Percentiles rank a stretch among this genome's conserved stretches.
Conservation (phyloP, 2,329 filamentous ascomycete species). For the Neocatenulostroma microsporum region DNA sequence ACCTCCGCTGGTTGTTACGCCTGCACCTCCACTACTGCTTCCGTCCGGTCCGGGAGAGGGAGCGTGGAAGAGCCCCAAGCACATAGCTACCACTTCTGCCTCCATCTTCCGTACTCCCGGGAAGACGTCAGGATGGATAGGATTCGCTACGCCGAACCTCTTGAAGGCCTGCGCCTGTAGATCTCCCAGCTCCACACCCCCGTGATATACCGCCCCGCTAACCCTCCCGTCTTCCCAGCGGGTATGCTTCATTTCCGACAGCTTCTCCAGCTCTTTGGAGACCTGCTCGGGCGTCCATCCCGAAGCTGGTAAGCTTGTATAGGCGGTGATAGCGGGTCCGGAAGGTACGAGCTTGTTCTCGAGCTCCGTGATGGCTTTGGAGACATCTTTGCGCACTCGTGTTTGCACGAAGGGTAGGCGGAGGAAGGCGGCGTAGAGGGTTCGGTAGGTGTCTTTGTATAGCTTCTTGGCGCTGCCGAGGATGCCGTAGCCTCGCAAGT, state of each 20-base stretch:
- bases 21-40: constrained; percentile 58
- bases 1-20: constrained; percentile 84
- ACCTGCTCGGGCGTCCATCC: constrained; percentile 76
- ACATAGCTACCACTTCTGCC: constrained; percentile 95
- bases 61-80: constrained; percentile 68
- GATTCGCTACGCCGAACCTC: constrained; percentile 90
- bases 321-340: constrained; percentile 61
- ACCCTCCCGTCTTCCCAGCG: constrained; percentile 95
- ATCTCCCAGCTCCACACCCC: constrained; percentile 70
- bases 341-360: constrained; percentile 74
- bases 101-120: constrained; percentile 99
- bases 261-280: constrained; percentile 65
- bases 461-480: constrained; percentile 68
- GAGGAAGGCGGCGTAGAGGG: constrained; percentile 78
- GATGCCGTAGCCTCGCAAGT: constrained; percentile 80
- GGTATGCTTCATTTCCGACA: constrained; percentile 85
- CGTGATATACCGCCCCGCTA: constrained; percentile 92
- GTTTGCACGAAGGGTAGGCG: constrained; percentile 76
- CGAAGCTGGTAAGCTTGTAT: constrained; percentile 70
- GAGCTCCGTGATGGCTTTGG: constrained; percentile 69
- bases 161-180: constrained; percentile 90
- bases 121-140: constrained; percentile 96
- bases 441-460: constrained; percentile 63
- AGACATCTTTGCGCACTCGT: constrained; percentile 77
- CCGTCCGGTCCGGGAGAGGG: constrained; percentile 46